Conservation (phyloP, 495 filamentous ascomycete species). For the Penicillium pulvis region DNA sequence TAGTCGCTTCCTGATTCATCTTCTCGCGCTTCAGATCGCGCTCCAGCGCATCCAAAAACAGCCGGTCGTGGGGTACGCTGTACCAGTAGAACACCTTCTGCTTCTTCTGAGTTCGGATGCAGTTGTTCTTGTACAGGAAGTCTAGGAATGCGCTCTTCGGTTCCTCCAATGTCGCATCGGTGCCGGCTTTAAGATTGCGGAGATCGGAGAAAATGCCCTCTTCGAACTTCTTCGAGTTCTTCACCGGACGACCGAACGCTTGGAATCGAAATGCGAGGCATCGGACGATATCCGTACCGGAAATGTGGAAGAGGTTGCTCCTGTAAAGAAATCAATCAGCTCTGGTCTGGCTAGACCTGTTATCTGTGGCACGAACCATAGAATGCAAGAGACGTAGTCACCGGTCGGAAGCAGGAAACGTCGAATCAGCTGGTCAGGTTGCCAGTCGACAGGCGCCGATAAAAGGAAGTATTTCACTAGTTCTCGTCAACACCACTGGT, state of each 20-base stretch:
- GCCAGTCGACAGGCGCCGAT: conserved; percentile 97
- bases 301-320: conserved; percentile 99
- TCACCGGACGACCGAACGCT: conserved; percentile 95
- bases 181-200: conserved; percentile 96
- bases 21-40: conserved; percentile 98
- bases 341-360: conserved; percentile 1
- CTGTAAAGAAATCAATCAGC: conserved; percentile 38
- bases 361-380: conserved; percentile 65
- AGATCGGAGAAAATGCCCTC: conserved; percentile 99
- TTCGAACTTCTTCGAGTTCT: conserved; percentile 99
- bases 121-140: conserved; percentile 99
- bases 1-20: conserved; percentile 98
- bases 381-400: conserved; percentile 97
- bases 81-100: conserved; percentile 99
- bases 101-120: conserved; percentile 99
- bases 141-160: conserved; percentile 98
- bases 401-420: conserved; percentile 94
- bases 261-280: conserved; percentile 98
- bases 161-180: conserved; percentile 98
- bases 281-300: conserved; percentile 97
- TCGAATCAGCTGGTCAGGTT: conserved; percentile 92
- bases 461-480: conserved; percentile 99
- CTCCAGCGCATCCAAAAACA: conserved; percentile 97
- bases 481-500: conserved; percentile 17
- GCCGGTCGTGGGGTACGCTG: conserved; percentile 94